Base-by-base conservation (phyloP, 1,284 basidiomycete genomes). In the Coniferiporia weirii region DNA sequence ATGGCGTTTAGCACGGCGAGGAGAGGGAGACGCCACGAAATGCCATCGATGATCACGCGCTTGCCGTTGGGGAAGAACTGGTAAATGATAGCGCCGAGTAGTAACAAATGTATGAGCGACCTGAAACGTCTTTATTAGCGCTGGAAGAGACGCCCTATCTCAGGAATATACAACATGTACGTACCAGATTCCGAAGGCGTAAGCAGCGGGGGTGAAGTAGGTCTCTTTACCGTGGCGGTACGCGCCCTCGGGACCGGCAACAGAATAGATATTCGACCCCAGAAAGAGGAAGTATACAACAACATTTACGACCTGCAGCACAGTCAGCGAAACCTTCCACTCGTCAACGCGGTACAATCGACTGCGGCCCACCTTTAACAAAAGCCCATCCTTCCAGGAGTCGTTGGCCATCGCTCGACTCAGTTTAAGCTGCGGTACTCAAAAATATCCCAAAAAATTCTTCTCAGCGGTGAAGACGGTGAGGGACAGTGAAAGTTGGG, bases 121-220 rank as follows among this genome's bases (percentile, higher is more conserved):
- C 85, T 87, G 60, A n/a, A 36, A 51, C 46, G 12, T 46, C 70
- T 54, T 70, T 5, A 9, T 45, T 45, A 45, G 43, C 15, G n/a
- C 43, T 5, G 43, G 48, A 52, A 27, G 47, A 61, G 43, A n/a
- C n/a, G n/a, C n/a, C n/a, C n/a, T n/a, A n/a, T n/a, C 40, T 45
- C 57, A 19, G 7, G 27, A 10, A 32, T 65, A 19, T 6, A 19
- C 56, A 20, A n/a, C 20, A 27, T 1, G 12, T 12, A 69, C 75
- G 44, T 51, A 86, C 89, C 90, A 92, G 67, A 93, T 89, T 72
- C 84, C 79, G 75, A 91, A 93, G 1, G 89, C 84, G 85, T 91
- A 96, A 35, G 88, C 85, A 20, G 91, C 91, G 36, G 95, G 94
- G 0, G 93, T 95, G 61, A 97, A 76, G 71, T 94, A 97, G 5